phyloP scores from a whole-genome alignment of 371 early-diverging fungal species.

The Ordospora colligata region DNA sequence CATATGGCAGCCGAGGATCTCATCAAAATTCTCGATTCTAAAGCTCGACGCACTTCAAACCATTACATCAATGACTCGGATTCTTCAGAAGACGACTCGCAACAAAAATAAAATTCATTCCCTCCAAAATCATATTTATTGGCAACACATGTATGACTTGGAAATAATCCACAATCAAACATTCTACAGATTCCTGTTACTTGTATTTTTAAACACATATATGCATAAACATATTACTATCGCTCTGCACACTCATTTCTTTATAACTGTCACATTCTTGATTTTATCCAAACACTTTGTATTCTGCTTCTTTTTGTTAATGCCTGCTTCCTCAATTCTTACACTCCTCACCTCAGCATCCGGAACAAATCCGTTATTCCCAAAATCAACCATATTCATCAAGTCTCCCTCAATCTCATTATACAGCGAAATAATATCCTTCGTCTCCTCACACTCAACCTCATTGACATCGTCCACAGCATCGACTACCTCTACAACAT shows the following conservation, averaged over 20 bases:
- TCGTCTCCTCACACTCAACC: background rate
- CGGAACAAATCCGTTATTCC: slow-evolving; percentile 7
- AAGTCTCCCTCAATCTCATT: slow-evolving; percentile 38
- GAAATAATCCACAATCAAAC: too few species aligned
- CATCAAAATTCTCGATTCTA: background rate
- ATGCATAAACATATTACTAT: background rate
- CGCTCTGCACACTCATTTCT: background rate
- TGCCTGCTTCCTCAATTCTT: background rate
- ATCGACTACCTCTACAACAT: background rate
- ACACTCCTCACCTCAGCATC: slow-evolving; percentile 9
- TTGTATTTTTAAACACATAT: too few species aligned
- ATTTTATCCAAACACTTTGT: slow-evolving; percentile 6
- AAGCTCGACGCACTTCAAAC: too few species aligned
- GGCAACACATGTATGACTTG: too few species aligned
- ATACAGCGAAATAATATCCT: slow-evolving; percentile 15
- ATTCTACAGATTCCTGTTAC: too few species aligned
- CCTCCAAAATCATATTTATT: too few species aligned
- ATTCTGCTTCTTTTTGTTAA: background rate
- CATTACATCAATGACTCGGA: background rate
- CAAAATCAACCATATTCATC: slow-evolving; percentile 22
- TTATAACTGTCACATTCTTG: slow-evolving; percentile 30
- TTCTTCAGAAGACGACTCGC: background rate
- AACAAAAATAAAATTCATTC: background rate
- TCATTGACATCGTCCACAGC: background rate
- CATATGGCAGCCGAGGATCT: background rate